Conservation (phyloP, 495 filamentous ascomycete genomes). For the Hyaloscypha bicolor region DNA sequence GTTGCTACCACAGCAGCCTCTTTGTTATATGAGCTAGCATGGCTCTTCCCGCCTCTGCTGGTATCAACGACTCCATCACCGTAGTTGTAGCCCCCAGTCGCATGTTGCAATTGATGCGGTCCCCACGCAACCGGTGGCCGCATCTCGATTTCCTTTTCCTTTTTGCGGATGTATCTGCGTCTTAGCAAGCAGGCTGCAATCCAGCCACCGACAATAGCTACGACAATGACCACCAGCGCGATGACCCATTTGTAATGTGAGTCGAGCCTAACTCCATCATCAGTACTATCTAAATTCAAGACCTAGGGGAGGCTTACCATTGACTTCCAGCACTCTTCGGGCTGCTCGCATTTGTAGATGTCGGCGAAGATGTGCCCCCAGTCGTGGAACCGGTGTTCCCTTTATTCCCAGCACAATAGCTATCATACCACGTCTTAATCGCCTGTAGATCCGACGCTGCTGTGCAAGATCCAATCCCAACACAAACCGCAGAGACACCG, state of each 20-base stretch:
- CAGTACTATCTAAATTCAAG: not conserved
- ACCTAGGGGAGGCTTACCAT: conserved; percentile 16
- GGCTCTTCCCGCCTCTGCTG: not conserved
- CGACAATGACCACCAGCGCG: conserved; percentile 54
- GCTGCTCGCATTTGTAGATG: conserved; percentile 10
- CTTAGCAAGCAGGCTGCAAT: conserved; percentile 55
- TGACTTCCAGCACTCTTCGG: not conserved
- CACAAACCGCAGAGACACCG: conserved; percentile 23
- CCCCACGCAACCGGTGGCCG: conserved; percentile 35
- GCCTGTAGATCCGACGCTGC: conserved; percentile 34
- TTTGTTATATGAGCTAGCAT: conserved; percentile 7
- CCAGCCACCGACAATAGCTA: conserved; percentile 55
- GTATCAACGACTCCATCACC: conserved; percentile 20
- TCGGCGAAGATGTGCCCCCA: conserved; percentile 3
- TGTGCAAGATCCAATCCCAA: conserved; percentile 14
- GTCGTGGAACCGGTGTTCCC: conserved; percentile 12
- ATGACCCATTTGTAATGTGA: conserved; percentile 59
- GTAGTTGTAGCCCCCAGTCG: conserved; percentile 23
- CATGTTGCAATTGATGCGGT: conserved; percentile 27
- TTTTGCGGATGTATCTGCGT: conserved; percentile 52
- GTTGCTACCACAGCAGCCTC: conserved; percentile 8
- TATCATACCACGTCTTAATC: conserved; percentile 53
- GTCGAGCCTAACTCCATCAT: conserved; percentile 41
- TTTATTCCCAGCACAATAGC: conserved; percentile 32
- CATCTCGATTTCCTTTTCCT: conserved; percentile 52